A percentile compares a stretch with the other conserved stretches of the same genome.
These are phyloP conservation scores for Porcisia hertigi DNA, from an alignment of 208 protist species.

Conservation along the genomic window DNA sequence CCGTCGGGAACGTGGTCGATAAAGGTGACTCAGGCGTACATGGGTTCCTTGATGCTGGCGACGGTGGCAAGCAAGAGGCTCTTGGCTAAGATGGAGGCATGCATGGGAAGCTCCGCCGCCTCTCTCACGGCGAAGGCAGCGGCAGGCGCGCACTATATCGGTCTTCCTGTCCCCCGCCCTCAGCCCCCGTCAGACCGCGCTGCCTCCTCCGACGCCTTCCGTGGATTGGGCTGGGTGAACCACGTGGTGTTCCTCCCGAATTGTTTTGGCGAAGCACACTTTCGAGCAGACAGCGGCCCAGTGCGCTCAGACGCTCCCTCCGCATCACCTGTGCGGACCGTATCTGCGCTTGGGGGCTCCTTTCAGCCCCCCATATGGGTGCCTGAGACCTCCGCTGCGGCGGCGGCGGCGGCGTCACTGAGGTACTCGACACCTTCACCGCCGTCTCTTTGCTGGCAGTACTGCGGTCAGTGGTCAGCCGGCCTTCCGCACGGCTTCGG, in stretches of 20 bases:
- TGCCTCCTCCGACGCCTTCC: neutral
- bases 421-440: neutral
- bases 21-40: slow-evolving; percentile 18
- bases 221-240: slow-evolving; percentile 31
- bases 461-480: slow-evolving; percentile 60
- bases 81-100: slow-evolving; percentile 8
- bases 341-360: neutral
- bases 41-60: slow-evolving; percentile 29
- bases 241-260: slow-evolving; percentile 29
- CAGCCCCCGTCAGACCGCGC: neutral
- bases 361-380: slow-evolving; percentile 24
- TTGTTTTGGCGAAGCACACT: slow-evolving; percentile 39
- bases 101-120: neutral
- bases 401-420: neutral
- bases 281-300: neutral
- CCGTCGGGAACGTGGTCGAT: slow-evolving; percentile 8
- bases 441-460: slow-evolving; percentile 23
- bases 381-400: slow-evolving; percentile 2
- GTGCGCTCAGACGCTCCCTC: neutral
- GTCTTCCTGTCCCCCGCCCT: slow-evolving; percentile 9
- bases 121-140: neutral
- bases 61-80: slow-evolving; percentile 10
- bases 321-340: neutral
- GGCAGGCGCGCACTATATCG: slow-evolving; percentile 13
- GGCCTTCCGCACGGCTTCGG: slow-evolving; percentile 68